These are phyloP conservation scores for Decorospora gaudefroyi DNA, from an alignment of 2,329 filamentous ascomycete species.

Conservation along the genomic window DNA sequence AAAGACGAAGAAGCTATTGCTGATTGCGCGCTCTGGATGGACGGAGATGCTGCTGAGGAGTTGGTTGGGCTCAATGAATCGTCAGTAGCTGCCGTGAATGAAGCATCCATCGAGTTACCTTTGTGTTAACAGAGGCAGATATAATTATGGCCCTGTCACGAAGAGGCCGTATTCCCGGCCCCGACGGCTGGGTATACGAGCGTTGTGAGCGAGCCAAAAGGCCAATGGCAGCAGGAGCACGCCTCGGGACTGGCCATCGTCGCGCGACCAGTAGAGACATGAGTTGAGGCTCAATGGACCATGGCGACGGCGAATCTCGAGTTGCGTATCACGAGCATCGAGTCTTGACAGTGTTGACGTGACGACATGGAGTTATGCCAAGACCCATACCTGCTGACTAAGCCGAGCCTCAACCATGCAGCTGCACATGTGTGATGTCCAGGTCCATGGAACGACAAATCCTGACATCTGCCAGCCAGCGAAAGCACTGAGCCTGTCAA, in stretches of 20 bases:
- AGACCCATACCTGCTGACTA: too few species aligned
- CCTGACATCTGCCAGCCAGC: constrained; percentile 26
- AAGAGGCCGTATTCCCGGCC: background rate
- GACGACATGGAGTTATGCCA: constrained; percentile 15
- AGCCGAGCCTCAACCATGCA: constrained; percentile 14
- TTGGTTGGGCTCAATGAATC: constrained; percentile 24
- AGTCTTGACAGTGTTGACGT: constrained; percentile 19
- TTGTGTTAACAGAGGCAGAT: constrained; percentile 27
- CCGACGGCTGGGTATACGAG: constrained; percentile 7
- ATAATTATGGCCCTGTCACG: constrained; percentile 39
- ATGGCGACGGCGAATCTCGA: constrained; percentile 16
- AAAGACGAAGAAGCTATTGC: constrained; percentile 33
- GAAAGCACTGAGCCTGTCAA: constrained; percentile 13
- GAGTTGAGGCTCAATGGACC: constrained; percentile 33
- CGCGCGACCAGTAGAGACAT: constrained; percentile 40
- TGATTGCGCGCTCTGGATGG: background rate
- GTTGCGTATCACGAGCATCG: background rate
- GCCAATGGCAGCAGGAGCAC: constrained; percentile 13
- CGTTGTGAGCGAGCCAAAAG: constrained; percentile 14
- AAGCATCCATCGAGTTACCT: constrained; percentile 21
- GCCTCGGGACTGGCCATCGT: constrained; percentile 34
- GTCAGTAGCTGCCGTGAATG: constrained; percentile 9
- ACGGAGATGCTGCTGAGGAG: constrained; percentile 34
- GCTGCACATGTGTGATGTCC: constrained; percentile 8
- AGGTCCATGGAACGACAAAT: constrained; percentile 13